Conservation (phyloP, 2,329 filamentous ascomycete species). For the Scedosporium dehoogii region DNA sequence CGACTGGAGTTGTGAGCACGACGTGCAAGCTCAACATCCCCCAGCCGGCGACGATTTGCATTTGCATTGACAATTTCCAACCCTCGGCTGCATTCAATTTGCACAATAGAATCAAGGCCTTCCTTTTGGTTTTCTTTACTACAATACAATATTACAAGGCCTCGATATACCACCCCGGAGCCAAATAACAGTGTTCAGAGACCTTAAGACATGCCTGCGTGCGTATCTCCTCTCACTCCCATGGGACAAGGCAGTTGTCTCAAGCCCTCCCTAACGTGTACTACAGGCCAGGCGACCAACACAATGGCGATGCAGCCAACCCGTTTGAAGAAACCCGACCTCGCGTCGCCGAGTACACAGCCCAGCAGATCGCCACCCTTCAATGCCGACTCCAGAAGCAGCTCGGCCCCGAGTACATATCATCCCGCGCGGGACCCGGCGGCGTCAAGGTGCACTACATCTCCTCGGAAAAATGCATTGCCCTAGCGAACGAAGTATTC, state of each 20-base stretch:
- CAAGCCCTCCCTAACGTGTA: constrained; percentile 7
- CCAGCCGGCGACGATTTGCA: neutral
- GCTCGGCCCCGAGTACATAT: constrained; percentile 92
- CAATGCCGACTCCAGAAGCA: constrained; percentile 84
- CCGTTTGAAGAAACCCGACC: constrained; percentile 68
- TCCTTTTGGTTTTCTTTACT: too few species aligned
- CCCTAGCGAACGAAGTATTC: constrained; percentile 88
- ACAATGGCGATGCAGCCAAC: constrained; percentile 51
- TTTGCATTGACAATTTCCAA: neutral
- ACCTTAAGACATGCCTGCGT: constrained; percentile 33
- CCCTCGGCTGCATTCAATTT: neutral
- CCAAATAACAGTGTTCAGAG: neutral
- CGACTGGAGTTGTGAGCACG: neutral
- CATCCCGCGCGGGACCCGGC: constrained; percentile 69
- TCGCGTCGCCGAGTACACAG: constrained; percentile 71
- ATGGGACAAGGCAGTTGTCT: constrained; percentile 12
- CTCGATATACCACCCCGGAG: neutral
- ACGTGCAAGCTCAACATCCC: neutral
- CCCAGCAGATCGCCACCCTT: constrained; percentile 80
- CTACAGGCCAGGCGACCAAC: constrained; percentile 59
- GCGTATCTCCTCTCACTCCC: constrained; percentile 14
- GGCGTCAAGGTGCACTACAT: constrained; percentile 88
- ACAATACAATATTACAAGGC: neutral
- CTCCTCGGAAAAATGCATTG: constrained; percentile 93
- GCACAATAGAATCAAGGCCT: neutral